Conservation (phyloP, 441 rosid genomes). For the Jatropha podagrica region DNA sequence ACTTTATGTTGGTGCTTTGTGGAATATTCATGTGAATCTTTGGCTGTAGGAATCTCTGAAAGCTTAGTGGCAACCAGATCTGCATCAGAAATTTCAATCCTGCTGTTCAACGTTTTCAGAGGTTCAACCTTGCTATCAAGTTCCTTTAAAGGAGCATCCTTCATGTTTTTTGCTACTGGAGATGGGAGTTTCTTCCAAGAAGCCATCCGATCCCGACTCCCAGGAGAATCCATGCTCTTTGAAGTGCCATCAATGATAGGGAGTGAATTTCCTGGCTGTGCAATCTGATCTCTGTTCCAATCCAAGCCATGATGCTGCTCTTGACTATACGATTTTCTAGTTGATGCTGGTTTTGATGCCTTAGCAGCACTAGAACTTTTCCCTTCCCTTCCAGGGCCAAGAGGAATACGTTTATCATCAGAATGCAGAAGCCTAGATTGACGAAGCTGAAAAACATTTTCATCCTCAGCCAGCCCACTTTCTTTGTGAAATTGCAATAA, state of each 20-base stretch:
- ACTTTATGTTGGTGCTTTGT: slow-evolving; percentile 75
- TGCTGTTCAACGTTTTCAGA: slow-evolving; percentile 32
- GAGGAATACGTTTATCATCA: slow-evolving; percentile 61
- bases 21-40: slow-evolving; percentile 63
- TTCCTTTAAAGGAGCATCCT: slow-evolving; percentile 54
- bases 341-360: slow-evolving; percentile 48
- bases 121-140: slow-evolving; percentile 57
- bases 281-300: slow-evolving; percentile 60
- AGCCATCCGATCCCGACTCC: slow-evolving; percentile 67
- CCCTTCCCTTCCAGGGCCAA: slow-evolving; percentile 45
- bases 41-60: slow-evolving; percentile 48
- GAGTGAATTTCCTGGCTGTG: slow-evolving; percentile 40
- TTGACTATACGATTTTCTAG: slow-evolving; percentile 89
- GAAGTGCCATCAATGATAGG: slow-evolving; percentile 41
- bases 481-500: slow-evolving; percentile 98
- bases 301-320: slow-evolving; percentile 74
- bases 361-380: slow-evolving; percentile 66
- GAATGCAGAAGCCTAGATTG: slow-evolving; percentile 75
- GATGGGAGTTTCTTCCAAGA: slow-evolving; percentile 93
- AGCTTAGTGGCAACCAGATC: slow-evolving; percentile 42
- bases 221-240: slow-evolving; percentile 63
- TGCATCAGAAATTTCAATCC: slow-evolving; percentile 45
- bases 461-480: slow-evolving; percentile 87
- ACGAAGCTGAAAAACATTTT: slow-evolving; percentile 71
- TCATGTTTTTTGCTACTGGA: slow-evolving; percentile 55